Evolutionary conservation across 208 protist genomes (phyloP).

Genomic region (Jaenimonas drosophilae): DNA sequence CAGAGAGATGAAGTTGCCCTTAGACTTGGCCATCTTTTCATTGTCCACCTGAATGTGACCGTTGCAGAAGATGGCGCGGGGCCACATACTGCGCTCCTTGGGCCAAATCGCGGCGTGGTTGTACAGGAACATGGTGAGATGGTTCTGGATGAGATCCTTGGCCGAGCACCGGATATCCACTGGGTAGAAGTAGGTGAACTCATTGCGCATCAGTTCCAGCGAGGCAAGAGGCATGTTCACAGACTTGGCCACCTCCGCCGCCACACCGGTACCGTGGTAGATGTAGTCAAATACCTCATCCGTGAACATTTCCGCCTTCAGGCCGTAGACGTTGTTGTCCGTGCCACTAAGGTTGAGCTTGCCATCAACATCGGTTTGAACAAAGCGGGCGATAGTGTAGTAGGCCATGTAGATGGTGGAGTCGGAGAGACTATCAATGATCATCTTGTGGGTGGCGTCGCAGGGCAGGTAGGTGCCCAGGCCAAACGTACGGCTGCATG

Average conservation of each 20-base stretch:
- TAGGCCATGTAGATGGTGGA: conserved; percentile 99
- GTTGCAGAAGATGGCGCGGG: conserved; percentile 96
- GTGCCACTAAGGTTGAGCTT: conserved; percentile 27
- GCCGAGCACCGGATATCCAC: conserved; percentile 98
- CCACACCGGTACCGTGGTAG: conserved; percentile 69
- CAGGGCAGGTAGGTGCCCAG: conserved; percentile 98
- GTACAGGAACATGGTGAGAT: conserved; percentile 99
- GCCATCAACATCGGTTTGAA: conserved; percentile 85
- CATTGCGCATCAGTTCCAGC: conserved; percentile 83
- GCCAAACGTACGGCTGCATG: conserved; percentile 99
- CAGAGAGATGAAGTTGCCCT: conserved; percentile 99
- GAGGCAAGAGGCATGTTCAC: conserved; percentile 60
- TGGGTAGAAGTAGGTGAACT: conserved; percentile 99
- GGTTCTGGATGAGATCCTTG: conserved; percentile 99
- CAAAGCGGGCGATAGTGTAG: conserved; percentile 98
- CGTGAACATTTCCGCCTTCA: conserved; percentile 93
- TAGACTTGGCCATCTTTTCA: conserved; percentile 99
- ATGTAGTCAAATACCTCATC: conserved; percentile 94
- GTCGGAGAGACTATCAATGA: conserved; percentile 99
- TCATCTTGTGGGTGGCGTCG: conserved; percentile 78
- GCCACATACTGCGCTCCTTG: conserved; percentile 62
- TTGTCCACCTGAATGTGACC: conserved; percentile 98
- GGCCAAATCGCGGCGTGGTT: conserved; percentile 99
- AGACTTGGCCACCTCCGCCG: conserved; percentile 29
- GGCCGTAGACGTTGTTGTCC: conserved; percentile 58